Conservation (phyloP, 148 eudicot species). For the Rheum nobile region DNA sequence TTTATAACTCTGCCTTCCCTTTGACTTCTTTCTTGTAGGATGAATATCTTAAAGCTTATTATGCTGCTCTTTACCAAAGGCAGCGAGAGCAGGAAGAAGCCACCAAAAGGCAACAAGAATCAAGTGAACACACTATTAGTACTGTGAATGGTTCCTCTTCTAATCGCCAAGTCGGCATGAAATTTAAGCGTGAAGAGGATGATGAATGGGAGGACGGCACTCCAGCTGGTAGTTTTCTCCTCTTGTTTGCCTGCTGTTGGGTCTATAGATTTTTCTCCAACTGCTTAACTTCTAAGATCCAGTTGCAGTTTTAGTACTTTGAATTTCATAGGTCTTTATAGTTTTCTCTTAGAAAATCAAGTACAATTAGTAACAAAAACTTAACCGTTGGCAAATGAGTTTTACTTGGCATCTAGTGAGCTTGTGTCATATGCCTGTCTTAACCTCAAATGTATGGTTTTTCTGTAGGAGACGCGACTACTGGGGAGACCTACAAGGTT, state of each 20-base stretch:
- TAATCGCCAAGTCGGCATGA: constrained; percentile 32
- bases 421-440: background rate
- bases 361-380: background rate
- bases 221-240: constrained; percentile 1
- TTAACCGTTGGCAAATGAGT: background rate
- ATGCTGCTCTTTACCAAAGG: constrained; percentile 62
- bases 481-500: constrained; percentile 42
- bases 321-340: background rate
- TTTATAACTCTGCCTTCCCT: background rate
- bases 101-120: constrained; percentile 34
- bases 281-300: background rate
- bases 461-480: constrained; percentile 24
- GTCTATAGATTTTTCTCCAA: background rate
- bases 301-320: background rate
- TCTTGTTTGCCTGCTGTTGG: background rate
- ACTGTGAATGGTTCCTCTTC: constrained; percentile 19
- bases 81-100: constrained; percentile 60
- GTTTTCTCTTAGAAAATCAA: background rate
- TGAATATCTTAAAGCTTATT: constrained; percentile 83
- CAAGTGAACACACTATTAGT: constrained; percentile 17
- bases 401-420: background rate
- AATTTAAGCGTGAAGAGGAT: constrained; percentile 8
- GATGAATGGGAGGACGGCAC: constrained; percentile 10
- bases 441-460: background rate
- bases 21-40: constrained; percentile 31